Percentiles rank a stretch among this genome's conserved stretches.
Evolutionary conservation across 495 filamentous ascomycete species (phyloP).

Genomic region (Hypoxylon perforatum): DNA sequence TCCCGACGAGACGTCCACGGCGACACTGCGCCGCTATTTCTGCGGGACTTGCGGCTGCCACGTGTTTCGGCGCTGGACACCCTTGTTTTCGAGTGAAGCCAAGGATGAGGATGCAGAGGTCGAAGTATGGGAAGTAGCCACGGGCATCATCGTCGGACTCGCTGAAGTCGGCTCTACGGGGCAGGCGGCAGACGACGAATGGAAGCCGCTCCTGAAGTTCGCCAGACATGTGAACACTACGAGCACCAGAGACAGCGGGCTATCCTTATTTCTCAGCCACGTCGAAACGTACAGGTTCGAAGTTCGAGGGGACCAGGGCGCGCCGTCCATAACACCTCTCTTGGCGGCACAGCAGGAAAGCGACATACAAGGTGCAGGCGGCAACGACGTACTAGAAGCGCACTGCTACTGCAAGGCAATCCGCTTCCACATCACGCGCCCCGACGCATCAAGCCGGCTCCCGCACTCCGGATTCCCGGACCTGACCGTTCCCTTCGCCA

Average conservation of each 20-base stretch:
- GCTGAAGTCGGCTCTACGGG: background rate
- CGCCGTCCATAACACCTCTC: too few species aligned
- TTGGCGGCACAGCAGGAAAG: background rate
- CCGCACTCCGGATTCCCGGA: constrained; percentile 49
- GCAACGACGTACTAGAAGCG: constrained; percentile 41
- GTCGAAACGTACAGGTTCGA: constrained; percentile 15
- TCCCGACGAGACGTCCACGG: background rate
- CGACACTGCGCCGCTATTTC: constrained; percentile 64
- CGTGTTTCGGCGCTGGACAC: constrained; percentile 53
- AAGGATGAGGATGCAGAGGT: constrained; percentile 40
- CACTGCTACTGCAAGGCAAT: constrained; percentile 56
- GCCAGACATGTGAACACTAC: constrained; percentile 59
- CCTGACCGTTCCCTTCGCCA: constrained; percentile 44
- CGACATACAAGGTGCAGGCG: too few species aligned
- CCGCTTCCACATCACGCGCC: constrained; percentile 55
- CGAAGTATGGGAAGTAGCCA: constrained; percentile 50
- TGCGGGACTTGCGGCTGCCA: constrained; percentile 77
- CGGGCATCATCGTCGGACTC: constrained; percentile 43
- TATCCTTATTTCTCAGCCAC: constrained; percentile 60
- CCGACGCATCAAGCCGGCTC: constrained; percentile 39
- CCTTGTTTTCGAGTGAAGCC: constrained; percentile 14
- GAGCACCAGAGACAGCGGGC: constrained; percentile 69
- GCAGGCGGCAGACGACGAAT: constrained; percentile 1
- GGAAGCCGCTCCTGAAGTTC: constrained; percentile 37
- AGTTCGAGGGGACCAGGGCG: constrained; percentile 16